Percentiles rank a stretch among this genome's conserved stretches.
phyloP scores from a whole-genome alignment of 2,329 filamentous ascomycete genomes.

The Cordyceps militaris region DNA sequence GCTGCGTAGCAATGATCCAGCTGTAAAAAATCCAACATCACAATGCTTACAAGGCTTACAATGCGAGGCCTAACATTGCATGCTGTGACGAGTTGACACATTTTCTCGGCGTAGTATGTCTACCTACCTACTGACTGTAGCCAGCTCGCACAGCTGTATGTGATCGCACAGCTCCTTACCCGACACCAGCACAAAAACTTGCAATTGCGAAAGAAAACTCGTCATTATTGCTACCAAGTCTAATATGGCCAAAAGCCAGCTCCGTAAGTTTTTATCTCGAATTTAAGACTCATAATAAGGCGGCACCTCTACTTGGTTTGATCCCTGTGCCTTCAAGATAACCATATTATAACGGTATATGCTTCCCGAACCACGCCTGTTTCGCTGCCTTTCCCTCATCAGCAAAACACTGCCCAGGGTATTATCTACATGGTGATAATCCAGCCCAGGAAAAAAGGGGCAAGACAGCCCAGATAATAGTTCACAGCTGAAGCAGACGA shows the following conservation, averaged over 20 bases:
- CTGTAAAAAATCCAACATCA: too few relatives aligned
- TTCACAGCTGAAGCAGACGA: neutral
- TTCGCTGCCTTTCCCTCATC: neutral
- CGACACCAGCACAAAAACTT: neutral
- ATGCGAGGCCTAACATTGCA: too few relatives aligned
- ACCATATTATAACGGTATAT: slow-evolving; percentile 13
- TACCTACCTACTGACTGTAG: too few relatives aligned
- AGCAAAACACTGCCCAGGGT: neutral
- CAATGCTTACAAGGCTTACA: too few relatives aligned
- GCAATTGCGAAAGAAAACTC: neutral
- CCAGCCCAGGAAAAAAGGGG: neutral
- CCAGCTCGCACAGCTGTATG: too few relatives aligned
- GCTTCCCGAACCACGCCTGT: neutral
- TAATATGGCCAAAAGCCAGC: slow-evolving; percentile 11
- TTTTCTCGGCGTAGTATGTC: too few relatives aligned
- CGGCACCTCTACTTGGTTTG: neutral
- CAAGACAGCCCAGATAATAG: neutral
- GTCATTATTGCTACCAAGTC: slow-evolving; percentile 11
- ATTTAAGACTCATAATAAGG: slow-evolving; percentile 13
- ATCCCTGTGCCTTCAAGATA: slow-evolving; percentile 8
- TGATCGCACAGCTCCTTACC: neutral
- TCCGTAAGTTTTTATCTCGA: slow-evolving; percentile 10
- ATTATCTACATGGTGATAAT: neutral
- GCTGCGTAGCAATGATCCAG: too few relatives aligned
- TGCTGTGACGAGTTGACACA: too few relatives aligned